A percentile compares a stretch with the other conserved stretches of the same genome.
phyloP scores from a whole-genome alignment of 129 eudicot genomes.

The Artemisia argyi region DNA sequence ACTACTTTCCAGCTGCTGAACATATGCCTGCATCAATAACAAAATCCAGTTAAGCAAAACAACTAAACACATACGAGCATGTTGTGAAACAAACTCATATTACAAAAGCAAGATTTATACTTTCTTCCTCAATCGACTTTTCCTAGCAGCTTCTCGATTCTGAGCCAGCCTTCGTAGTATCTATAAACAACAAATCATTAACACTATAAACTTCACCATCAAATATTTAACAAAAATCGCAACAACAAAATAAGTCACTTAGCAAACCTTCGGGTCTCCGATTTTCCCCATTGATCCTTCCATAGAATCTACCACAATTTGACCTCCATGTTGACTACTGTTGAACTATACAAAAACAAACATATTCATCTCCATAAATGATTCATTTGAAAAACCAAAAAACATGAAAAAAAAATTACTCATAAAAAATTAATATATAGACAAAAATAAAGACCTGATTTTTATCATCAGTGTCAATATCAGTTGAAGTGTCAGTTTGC shows the following conservation, averaged over 20 bases:
- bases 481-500: conserved; percentile 94
- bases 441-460: conserved; percentile 55
- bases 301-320: conserved; percentile 58
- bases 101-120: conserved; percentile 34
- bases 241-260: background rate
- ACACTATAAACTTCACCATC: background rate
- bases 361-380: conserved; percentile 5
- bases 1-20: conserved; percentile 92
- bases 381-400: background rate
- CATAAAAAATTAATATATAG: background rate
- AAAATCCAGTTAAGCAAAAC: conserved; percentile 11
- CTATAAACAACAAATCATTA: conserved; percentile 24
- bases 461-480: conserved; percentile 91
- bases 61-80: background rate
- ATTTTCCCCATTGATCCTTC: conserved; percentile 57
- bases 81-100: background rate
- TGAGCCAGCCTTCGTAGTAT: conserved; percentile 90
- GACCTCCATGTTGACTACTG: conserved; percentile 55
- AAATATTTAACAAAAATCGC: background rate
- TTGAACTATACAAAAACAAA: conserved; percentile 31
- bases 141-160: conserved; percentile 97
- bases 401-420: conserved; percentile 6
- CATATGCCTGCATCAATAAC: conserved; percentile 69
- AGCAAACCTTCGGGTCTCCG: conserved; percentile 79
- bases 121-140: conserved; percentile 91